These are phyloP conservation scores for Boletus sp. DNA, from an alignment of 1,284 basidiomycete species.

Conservation along the genomic window DNA sequence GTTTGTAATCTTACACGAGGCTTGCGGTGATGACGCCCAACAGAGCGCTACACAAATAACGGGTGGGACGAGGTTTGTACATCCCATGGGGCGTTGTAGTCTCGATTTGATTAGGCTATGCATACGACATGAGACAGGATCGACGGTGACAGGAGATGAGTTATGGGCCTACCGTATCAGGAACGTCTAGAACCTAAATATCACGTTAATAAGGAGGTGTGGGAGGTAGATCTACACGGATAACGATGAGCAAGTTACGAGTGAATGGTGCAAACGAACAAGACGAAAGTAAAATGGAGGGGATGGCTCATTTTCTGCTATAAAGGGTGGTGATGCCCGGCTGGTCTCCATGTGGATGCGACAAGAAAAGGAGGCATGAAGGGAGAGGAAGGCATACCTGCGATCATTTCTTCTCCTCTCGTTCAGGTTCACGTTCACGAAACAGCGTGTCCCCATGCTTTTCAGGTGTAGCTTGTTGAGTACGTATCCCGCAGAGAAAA, in stretches of 20 bases:
- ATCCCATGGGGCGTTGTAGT: conserved; percentile 26
- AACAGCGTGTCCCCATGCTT: conserved; percentile 59
- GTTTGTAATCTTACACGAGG: conserved; percentile 32
- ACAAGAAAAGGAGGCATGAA: conserved; percentile 9
- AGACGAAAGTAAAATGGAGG: conserved; percentile 23
- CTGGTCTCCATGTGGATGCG: conserved; percentile 28
- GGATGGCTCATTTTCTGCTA: conserved; percentile 24
- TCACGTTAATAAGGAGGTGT: conserved; percentile 67
- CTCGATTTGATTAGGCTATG: conserved; percentile 27
- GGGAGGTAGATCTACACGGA: conserved; percentile 58
- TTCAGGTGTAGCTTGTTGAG: conserved; percentile 60
- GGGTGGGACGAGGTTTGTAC: conserved; percentile 38
- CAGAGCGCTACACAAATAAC: conserved; percentile 38
- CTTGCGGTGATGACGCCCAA: conserved; percentile 41
- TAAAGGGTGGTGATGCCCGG: conserved; percentile 15
- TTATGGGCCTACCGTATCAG: conserved; percentile 23
- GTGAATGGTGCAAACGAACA: conserved; percentile 39
- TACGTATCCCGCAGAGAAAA: conserved; percentile 55
- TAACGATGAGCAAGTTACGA: conserved; percentile 37
- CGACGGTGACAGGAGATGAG: neutral
- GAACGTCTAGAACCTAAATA: conserved; percentile 49
- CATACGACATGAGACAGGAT: conserved; percentile 15
- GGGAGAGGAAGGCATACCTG: conserved; percentile 46
- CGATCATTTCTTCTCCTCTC: conserved; percentile 49
- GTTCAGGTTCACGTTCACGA: conserved; percentile 36